phyloP scores from a whole-genome alignment of 495 filamentous ascomycete species.

The Penicillium coprophilum region DNA sequence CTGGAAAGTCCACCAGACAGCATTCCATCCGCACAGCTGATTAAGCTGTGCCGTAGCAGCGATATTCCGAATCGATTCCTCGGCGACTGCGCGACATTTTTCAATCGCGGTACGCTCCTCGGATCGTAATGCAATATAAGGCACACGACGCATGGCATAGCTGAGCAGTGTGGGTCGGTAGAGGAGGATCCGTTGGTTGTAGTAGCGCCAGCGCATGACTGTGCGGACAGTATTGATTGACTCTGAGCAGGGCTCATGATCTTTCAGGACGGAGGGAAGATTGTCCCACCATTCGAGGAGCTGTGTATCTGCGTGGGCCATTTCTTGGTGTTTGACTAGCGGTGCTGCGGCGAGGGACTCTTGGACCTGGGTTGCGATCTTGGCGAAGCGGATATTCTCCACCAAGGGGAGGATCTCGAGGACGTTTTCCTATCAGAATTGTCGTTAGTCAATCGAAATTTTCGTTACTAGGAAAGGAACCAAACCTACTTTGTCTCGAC shows the following conservation, averaged over 20 bases:
- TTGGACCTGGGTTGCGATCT: conserved; percentile 74
- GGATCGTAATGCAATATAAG: conserved; percentile 54
- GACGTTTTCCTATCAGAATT: conserved; percentile 33
- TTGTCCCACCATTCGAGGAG: conserved; percentile 69
- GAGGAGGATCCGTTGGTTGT: conserved; percentile 77
- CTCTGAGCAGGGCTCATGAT: conserved; percentile 67
- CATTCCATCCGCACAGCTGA: conserved; percentile 79
- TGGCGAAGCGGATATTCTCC: conserved; percentile 78
- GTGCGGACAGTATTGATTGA: conserved; percentile 66
- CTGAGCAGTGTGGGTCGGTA: conserved; percentile 72
- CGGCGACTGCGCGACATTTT: conserved; percentile 67
- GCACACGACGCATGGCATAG: conserved; percentile 64
- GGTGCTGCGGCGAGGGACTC: conserved; percentile 71
- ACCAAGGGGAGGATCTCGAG: conserved; percentile 68
- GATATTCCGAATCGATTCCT: conserved; percentile 70
- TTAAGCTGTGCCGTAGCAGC: conserved; percentile 64
- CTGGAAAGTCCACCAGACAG: conserved; percentile 81
- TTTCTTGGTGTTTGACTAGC: conserved; percentile 63
- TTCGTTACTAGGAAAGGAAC: conserved; percentile 6
- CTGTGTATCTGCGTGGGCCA: conserved; percentile 62
- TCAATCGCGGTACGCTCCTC: conserved; percentile 71
- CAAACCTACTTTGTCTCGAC: conserved; percentile 51
- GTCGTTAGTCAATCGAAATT: conserved; percentile 37
- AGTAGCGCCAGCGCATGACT: conserved; percentile 81
- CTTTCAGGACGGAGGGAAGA: conserved; percentile 68